These are phyloP conservation scores for Wickerhamia fluorescens DNA, from an alignment of 805 yeast species.

Conservation along the genomic window DNA sequence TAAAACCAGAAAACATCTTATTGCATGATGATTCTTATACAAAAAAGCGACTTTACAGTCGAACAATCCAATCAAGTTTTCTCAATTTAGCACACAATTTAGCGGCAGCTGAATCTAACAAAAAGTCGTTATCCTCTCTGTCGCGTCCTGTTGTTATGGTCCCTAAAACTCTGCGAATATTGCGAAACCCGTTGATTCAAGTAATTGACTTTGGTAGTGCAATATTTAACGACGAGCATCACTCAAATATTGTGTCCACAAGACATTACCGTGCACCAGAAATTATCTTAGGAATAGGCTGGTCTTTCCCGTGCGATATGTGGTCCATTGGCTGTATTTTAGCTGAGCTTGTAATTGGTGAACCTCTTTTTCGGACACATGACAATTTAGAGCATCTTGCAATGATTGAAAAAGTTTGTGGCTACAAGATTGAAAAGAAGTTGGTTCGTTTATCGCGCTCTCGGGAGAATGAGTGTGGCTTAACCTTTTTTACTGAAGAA, in stretches of 20 bases:
- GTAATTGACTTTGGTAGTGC: slow-evolving; percentile 98
- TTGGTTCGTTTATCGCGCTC: slow-evolving; percentile 30
- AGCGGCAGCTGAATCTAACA: slow-evolving; percentile 2
- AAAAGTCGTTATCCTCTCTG: slow-evolving; percentile 2
- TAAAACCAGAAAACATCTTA: slow-evolving; percentile 92
- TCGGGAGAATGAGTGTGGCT: slow-evolving; percentile 34
- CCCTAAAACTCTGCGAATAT: slow-evolving; percentile 38
- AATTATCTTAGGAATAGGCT: slow-evolving; percentile 86
- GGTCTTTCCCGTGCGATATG: slow-evolving; percentile 95
- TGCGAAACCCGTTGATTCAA: slow-evolving; percentile 75
- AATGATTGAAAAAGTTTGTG: slow-evolving; percentile 81
- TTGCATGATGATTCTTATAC: slow-evolving; percentile 47
- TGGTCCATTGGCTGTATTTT: slow-evolving; percentile 96
- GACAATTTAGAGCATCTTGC: slow-evolving; percentile 93
- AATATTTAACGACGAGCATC: slow-evolving; percentile 88
- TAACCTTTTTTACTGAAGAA: slow-evolving; percentile 29
- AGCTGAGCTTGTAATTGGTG: slow-evolving; percentile 88
- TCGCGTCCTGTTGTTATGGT: slow-evolving; percentile 9
- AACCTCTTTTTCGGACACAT: slow-evolving; percentile 89
- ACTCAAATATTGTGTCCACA: slow-evolving; percentile 85
- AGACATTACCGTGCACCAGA: slow-evolving; percentile 98
- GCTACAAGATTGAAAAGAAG: slow-evolving; percentile 41
- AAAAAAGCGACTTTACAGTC: slow-evolving; percentile 28
- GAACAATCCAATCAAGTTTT: slow-evolving; percentile 28
- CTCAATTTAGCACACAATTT: slow-evolving; percentile 12